Evolutionary conservation across 768 basidiomycete species (phyloP).

Genomic region (Lentinus brumalis): DNA sequence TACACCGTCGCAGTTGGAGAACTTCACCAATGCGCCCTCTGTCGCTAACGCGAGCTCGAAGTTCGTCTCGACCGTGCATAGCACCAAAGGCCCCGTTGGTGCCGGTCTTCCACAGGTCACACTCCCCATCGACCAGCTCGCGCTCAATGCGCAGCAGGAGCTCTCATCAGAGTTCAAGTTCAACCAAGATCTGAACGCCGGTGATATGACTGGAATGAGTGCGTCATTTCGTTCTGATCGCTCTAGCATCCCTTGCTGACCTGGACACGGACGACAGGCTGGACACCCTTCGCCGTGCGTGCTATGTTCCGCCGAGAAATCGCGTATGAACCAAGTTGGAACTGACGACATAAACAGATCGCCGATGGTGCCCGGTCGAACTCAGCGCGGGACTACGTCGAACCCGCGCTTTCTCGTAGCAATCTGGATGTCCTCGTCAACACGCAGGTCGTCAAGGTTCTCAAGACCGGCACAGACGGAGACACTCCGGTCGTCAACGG

Average conservation of each 20-base stretch:
- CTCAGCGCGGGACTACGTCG: constrained; percentile 18
- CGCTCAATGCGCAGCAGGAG: constrained; percentile 9
- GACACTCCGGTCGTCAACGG: not conserved
- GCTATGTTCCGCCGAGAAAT: not conserved
- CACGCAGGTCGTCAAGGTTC: not conserved
- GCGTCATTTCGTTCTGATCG: not conserved
- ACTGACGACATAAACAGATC: not conserved
- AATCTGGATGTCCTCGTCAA: constrained; percentile 23
- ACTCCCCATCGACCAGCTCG: not conserved
- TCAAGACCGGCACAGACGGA: not conserved
- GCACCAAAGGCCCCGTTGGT: constrained; percentile 12
- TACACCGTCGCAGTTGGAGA: not conserved
- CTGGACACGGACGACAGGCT: not conserved
- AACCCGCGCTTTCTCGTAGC: constrained; percentile 7
- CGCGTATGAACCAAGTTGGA: not conserved
- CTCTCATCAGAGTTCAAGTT: constrained; percentile 22
- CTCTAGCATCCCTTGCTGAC: not conserved
- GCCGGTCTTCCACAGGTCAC: constrained; percentile 12
- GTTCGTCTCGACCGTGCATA: constrained; percentile 18
- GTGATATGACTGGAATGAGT: constrained; percentile 22
- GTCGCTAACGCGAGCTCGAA: not conserved
- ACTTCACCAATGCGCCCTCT: not conserved
- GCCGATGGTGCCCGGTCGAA: not conserved
- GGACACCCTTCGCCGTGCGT: not conserved
- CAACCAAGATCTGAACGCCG: constrained; percentile 22